Evolutionary conservation across 805 yeast genomes (phyloP).

Genomic region (Cyberlindnera saturnus): DNA sequence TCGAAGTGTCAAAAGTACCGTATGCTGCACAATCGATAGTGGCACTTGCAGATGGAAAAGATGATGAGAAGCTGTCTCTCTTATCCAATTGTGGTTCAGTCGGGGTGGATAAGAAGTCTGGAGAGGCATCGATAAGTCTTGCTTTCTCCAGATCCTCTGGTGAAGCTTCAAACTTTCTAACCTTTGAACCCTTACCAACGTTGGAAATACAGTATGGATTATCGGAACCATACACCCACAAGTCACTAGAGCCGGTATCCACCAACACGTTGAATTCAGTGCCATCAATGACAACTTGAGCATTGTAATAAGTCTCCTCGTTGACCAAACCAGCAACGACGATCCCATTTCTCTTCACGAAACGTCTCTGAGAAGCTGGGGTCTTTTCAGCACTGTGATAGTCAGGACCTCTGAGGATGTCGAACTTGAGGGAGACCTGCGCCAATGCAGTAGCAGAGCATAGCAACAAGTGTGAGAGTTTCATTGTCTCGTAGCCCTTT

Average conservation of each 20-base stretch:
- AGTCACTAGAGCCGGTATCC: slow-evolving; percentile 31
- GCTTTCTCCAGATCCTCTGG: background rate
- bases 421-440: slow-evolving; percentile 12
- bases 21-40: slow-evolving; percentile 5
- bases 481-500: too few relatives aligned
- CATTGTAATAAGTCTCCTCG: slow-evolving; percentile 7
- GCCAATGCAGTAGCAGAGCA: slow-evolving; percentile 37
- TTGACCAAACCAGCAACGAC: slow-evolving; percentile 1
- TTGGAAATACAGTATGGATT: slow-evolving; percentile 25
- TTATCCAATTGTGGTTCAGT: background rate
- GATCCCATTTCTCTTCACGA: slow-evolving; percentile 2
- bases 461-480: too few relatives aligned
- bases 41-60: background rate
- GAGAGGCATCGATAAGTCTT: slow-evolving; percentile 9
- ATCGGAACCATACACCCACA: slow-evolving; percentile 25
- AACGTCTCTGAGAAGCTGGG: background rate
- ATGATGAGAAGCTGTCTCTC: background rate
- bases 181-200: background rate
- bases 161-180: slow-evolving; percentile 8
- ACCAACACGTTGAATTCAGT: slow-evolving; percentile 24
- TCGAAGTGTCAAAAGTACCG: slow-evolving; percentile 20
- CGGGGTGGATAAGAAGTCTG: background rate
- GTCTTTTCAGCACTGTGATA: slow-evolving; percentile 1
- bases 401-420: slow-evolving; percentile 2
- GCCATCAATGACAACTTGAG: slow-evolving; percentile 9